These are phyloP conservation scores for Stromatinia cepivora DNA, from an alignment of 2,329 filamentous ascomycete genomes.

Conservation along the genomic window DNA sequence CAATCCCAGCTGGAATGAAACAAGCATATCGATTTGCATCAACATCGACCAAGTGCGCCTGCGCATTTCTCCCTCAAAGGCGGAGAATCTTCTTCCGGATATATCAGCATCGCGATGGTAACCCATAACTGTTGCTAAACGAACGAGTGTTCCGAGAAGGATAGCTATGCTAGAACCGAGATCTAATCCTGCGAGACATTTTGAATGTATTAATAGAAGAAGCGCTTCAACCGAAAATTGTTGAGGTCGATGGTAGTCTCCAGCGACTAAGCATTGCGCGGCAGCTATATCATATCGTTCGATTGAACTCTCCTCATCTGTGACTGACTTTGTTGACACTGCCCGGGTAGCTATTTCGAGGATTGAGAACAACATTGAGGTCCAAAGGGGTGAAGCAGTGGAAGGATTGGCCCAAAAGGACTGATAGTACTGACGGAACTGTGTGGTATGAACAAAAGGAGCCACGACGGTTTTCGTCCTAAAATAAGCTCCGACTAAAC, in stretches of 20 bases:
- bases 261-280: constrained; percentile 51
- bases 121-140: constrained; percentile 58
- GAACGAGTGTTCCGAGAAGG: constrained; percentile 51
- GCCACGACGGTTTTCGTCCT: constrained; percentile 26
- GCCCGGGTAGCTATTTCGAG: constrained; percentile 27
- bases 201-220: constrained; percentile 52
- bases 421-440: constrained; percentile 34
- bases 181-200: constrained; percentile 51
- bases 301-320: not conserved
- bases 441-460: constrained; percentile 32
- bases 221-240: constrained; percentile 51
- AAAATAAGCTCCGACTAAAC: constrained; percentile 31
- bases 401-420: constrained; percentile 30
- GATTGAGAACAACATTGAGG: constrained; percentile 35
- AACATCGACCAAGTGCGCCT: constrained; percentile 57
- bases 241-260: constrained; percentile 52
- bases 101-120: constrained; percentile 55
- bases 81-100: constrained; percentile 42
- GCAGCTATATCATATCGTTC: constrained; percentile 34
- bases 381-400: constrained; percentile 31
- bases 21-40: constrained; percentile 60
- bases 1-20: constrained; percentile 66
- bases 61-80: constrained; percentile 63
- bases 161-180: constrained; percentile 56
- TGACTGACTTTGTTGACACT: not conserved